phyloP scores from a whole-genome alignment of 129 eudicot genomes.

The Arctium minus region DNA sequence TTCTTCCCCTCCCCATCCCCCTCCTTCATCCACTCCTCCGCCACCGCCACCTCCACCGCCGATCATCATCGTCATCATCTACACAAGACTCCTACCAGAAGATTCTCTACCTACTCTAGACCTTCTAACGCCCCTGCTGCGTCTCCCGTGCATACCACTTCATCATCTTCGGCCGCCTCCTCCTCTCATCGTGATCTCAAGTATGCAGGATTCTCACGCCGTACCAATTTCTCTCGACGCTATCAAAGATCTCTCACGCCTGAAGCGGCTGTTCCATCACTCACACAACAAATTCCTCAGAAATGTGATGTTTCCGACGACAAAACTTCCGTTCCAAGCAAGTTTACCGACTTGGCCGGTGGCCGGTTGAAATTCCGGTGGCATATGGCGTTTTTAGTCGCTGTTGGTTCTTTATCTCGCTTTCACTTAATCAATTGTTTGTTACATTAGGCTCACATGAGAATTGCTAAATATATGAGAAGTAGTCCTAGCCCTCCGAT shows the following conservation, averaged over 20 bases:
- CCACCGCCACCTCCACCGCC: background rate
- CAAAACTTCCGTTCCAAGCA: conserved; percentile 11
- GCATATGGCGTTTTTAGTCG: conserved; percentile 48
- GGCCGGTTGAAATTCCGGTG: conserved; percentile 44
- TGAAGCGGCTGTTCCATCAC: conserved; percentile 1
- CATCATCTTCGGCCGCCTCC: conserved; percentile 11
- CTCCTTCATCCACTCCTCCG: conserved; percentile 42
- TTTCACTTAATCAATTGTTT: background rate
- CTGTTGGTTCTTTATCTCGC: conserved; percentile 32
- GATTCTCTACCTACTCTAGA: conserved; percentile 49
- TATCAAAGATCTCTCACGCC: conserved; percentile 11
- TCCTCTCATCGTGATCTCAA: conserved; percentile 22
- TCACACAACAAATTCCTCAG: conserved; percentile 12
- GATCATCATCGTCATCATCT: conserved; percentile 19
- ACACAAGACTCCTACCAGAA: conserved; percentile 40
- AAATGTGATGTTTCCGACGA: conserved; percentile 28
- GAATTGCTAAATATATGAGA: too few species aligned
- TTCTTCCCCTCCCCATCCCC: conserved; percentile 62
- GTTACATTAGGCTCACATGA: background rate
- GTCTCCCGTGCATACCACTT: background rate
- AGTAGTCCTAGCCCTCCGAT: too few species aligned
- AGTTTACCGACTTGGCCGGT: conserved; percentile 15
- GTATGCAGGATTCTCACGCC: conserved; percentile 37
- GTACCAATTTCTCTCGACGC: conserved; percentile 34
- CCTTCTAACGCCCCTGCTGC: conserved; percentile 16